A percentile compares a stretch with the other conserved stretches of the same genome.
Evolutionary conservation across 306 rosid genomes (phyloP).

Genomic region (Fragaria ananassa): DNA sequence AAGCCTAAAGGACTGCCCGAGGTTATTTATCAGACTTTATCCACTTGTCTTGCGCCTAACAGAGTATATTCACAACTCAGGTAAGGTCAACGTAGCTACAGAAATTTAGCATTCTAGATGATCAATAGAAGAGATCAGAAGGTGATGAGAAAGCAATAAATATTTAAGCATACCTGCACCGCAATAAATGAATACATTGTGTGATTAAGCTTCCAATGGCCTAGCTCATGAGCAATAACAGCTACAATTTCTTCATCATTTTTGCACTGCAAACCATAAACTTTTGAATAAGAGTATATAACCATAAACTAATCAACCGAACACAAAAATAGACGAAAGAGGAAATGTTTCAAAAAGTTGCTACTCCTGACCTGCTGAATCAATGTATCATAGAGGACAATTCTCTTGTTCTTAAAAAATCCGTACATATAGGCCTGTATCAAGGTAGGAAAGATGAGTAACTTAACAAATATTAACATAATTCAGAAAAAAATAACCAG

Average conservation of each 20-base stretch:
- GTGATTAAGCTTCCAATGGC: slow-evolving; percentile 99
- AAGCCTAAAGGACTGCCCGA: background rate
- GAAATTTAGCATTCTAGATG: slow-evolving; percentile 2
- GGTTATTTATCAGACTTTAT: background rate
- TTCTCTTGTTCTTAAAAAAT: slow-evolving; percentile 94
- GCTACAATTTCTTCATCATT: slow-evolving; percentile 90
- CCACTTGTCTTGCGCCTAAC: background rate
- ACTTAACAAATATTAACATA: slow-evolving; percentile 7
- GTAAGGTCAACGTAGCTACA: background rate
- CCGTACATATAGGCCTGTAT: slow-evolving; percentile 99
- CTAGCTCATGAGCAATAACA: slow-evolving; percentile 94
- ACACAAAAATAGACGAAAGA: background rate
- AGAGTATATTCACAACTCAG: background rate
- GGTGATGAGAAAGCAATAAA: slow-evolving; percentile 18
- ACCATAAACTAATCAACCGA: background rate
- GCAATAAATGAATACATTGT: slow-evolving; percentile 89
- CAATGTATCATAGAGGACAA: slow-evolving; percentile 93
- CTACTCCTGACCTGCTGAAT: slow-evolving; percentile 75
- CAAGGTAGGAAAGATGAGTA: slow-evolving; percentile 19
- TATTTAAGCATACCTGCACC: slow-evolving; percentile 65
- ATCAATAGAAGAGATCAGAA: background rate
- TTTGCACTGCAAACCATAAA: slow-evolving; percentile 66
- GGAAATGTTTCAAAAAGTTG: slow-evolving; percentile 1
- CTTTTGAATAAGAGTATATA: background rate
- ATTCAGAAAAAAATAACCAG: background rate